Base-by-base conservation (phyloP, 805 yeast genomes). In the Ogataea philodendri region DNA sequence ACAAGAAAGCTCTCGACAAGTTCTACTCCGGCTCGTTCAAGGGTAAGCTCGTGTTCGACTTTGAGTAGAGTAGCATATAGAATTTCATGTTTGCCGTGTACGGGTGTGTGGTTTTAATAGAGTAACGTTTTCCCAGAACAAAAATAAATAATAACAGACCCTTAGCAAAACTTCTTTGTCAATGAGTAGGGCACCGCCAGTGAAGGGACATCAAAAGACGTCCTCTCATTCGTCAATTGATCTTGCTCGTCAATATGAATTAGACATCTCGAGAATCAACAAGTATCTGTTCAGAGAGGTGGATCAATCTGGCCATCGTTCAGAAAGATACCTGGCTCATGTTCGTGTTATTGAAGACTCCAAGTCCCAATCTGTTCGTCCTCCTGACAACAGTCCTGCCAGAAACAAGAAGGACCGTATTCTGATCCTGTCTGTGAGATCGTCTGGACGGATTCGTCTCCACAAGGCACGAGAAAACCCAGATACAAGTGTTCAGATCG, bases 401-500 rank as follows among this genome's bases (percentile, higher is more conserved):
- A 61, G 59, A 17, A 72, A 63, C 59, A 84, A 66, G 48, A 86
- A 87, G 48, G 67, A 71, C 24, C 66, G 94, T 54, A 63, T 82
- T 4, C 60, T 84, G 41, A 72, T 75, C 9, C 58, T 80, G 14
- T 76, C 89, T 22, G 76, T 74, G 2, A 76, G 81, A 53, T 67
- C 72, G 30, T 70, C 80, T 5, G 90, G 90, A 0, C 63, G 82
- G 16, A 80, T 84, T 20, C 69, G 79, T 39, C 50, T 89, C 9
- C 96, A 88, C 56, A 89, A 90, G 60, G 96, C 94, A 2, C 79
- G 94, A 51, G 87, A 77, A 55, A 82, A 83, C 48, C 66, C 74
- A 7, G 84, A 84, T 48, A 81, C 84, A 1, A 59, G 79, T 1
- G 77, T 84, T 50, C 97, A 89, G 60, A 85, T 89, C 33, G 97